phyloP scores from a whole-genome alignment of 768 basidiomycete genomes.

The Auricularia sp. region DNA sequence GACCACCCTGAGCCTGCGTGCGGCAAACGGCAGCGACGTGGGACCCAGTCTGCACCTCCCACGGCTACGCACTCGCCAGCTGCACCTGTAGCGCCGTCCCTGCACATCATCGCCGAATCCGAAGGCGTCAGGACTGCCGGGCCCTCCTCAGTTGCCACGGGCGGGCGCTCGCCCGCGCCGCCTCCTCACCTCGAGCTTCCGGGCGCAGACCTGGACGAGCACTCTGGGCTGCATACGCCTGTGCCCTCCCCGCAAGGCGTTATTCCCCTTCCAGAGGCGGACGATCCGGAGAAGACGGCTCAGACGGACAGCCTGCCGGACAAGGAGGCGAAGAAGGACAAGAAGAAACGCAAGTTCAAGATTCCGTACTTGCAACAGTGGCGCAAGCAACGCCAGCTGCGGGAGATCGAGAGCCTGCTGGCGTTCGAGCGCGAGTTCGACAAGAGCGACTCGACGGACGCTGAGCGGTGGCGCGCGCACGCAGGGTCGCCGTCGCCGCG shows the following conservation, averaged over 20 bases:
- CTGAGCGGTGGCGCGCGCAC: neutral
- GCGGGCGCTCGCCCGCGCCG: neutral
- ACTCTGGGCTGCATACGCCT: neutral
- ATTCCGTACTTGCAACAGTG: conserved; percentile 10
- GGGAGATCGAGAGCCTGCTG: conserved; percentile 4
- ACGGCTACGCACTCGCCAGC: neutral
- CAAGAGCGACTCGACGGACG: neutral
- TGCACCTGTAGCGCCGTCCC: neutral
- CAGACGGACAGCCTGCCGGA: neutral
- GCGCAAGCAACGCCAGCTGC: neutral
- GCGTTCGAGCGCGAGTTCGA: conserved; percentile 5
- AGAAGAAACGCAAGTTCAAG: neutral
- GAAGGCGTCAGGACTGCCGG: neutral
- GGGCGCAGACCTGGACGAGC: neutral
- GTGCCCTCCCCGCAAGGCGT: too few relatives aligned
- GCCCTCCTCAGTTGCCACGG: neutral
- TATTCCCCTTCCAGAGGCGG: neutral
- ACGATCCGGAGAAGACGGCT: neutral
- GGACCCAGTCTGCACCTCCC: neutral
- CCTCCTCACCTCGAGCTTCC: neutral
- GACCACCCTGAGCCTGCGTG: neutral
- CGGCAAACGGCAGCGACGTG: neutral
- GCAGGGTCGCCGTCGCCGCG: neutral
- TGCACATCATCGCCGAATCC: neutral
- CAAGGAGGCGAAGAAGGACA: neutral